Conservation (phyloP, 2,329 filamentous ascomycete genomes). For the Bisporella sp. region DNA sequence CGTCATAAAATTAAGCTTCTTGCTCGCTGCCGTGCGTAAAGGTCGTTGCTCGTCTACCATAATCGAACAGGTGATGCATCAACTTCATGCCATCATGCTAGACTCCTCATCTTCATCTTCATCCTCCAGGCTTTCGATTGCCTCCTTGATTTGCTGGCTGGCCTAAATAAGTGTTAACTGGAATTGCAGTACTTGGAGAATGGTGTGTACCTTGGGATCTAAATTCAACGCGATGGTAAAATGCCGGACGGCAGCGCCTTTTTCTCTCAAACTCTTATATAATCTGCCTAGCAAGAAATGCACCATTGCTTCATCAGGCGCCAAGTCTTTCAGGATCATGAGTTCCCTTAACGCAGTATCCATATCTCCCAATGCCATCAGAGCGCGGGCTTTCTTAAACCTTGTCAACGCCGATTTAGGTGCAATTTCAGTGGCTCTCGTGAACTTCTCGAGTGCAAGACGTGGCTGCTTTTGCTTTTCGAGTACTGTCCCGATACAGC, state of each 20-base stretch:
- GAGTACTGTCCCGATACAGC: slow-evolving; percentile 83
- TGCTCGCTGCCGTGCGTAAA: no score
- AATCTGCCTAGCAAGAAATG: slow-evolving; percentile 89
- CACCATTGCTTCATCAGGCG: slow-evolving; percentile 90
- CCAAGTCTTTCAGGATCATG: slow-evolving; percentile 81
- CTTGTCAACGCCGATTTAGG: slow-evolving; percentile 76
- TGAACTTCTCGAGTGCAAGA: slow-evolving; percentile 74
- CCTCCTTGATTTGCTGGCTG: slow-evolving; percentile 90
- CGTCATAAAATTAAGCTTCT: no score
- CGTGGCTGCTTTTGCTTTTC: slow-evolving; percentile 82
- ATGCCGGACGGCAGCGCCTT: slow-evolving; percentile 77
- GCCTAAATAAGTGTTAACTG: slow-evolving; percentile 47
- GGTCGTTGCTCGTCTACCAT: no score
- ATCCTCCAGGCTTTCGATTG: slow-evolving; percentile 83
- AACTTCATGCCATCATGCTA: slow-evolving; percentile 42
- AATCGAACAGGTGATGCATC: no score
- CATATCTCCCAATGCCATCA: slow-evolving; percentile 68
- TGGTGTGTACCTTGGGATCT: slow-evolving; percentile 74
- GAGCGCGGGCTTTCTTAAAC: slow-evolving; percentile 85
- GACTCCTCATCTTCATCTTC: slow-evolving; percentile 53
- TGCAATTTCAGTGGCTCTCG: slow-evolving; percentile 72
- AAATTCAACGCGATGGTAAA: slow-evolving; percentile 93
- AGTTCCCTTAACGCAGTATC: slow-evolving; percentile 74
- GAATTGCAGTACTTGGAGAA: slow-evolving; percentile 4
- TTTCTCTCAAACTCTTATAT: slow-evolving; percentile 66